phyloP scores from a whole-genome alignment of 1,139 yeast genomes.

The Hyphopichia wangnamkhiaoensis region DNA sequence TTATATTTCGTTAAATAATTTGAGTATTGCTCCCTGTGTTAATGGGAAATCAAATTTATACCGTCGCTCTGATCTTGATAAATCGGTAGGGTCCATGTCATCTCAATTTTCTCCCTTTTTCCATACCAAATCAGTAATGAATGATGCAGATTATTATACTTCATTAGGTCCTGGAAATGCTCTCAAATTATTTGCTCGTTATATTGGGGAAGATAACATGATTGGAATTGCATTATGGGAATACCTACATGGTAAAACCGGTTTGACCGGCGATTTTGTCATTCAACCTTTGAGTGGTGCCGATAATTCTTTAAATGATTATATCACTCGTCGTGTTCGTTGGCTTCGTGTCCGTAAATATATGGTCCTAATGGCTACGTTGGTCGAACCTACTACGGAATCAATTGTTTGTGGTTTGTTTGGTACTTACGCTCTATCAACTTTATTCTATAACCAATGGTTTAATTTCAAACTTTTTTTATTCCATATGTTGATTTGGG shows the following conservation, averaged over 20 bases:
- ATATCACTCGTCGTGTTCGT: constrained; percentile 67
- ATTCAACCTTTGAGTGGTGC: constrained; percentile 70
- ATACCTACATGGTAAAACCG: constrained; percentile 66
- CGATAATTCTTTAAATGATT: constrained; percentile 51
- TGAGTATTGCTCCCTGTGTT: constrained; percentile 86
- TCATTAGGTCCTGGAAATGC: constrained; percentile 49
- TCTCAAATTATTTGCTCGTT: constrained; percentile 70
- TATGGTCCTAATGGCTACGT: constrained; percentile 84
- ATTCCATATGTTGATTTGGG: constrained; percentile 66
- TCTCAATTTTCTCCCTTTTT: constrained; percentile 28
- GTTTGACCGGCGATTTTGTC: constrained; percentile 76
- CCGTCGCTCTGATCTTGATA: constrained; percentile 67
- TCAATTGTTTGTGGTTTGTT: constrained; percentile 64
- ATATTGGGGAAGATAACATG: constrained; percentile 93
- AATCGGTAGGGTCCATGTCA: constrained; percentile 52
- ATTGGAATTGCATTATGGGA: constrained; percentile 87
- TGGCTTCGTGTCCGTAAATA: constrained; percentile 90
- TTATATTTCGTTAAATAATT: constrained; percentile 72
- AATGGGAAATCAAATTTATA: constrained; percentile 90
- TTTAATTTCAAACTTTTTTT: constrained; percentile 41
- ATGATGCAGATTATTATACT: constrained; percentile 31
- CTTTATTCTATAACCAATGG: constrained; percentile 37
- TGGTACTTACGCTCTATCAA: constrained; percentile 63
- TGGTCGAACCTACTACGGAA: constrained; percentile 87
- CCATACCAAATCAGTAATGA: constrained; percentile 27